These are phyloP conservation scores for Eimeria acervulina DNA, from an alignment of 169 alveolate species.

Conservation along the genomic window DNA sequence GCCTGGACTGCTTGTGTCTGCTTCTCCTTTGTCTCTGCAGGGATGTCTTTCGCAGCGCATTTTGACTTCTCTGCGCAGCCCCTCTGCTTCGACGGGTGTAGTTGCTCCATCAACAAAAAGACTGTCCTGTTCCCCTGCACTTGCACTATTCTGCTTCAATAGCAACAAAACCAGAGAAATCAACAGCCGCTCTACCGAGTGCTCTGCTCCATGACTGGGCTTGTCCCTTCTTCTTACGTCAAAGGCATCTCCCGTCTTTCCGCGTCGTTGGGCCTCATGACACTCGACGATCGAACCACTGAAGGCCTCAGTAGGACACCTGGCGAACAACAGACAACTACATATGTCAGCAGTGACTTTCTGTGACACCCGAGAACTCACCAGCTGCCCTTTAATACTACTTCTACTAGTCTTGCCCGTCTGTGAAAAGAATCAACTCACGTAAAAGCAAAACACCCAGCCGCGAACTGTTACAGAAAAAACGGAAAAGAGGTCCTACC, in stretches of 20 bases:
- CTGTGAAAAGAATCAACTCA: background rate
- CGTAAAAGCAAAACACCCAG: background rate
- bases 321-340: background rate
- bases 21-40: background rate
- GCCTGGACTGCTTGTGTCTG: background rate
- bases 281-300: too few relatives aligned
- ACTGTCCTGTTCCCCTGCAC: background rate
- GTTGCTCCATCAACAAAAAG: background rate
- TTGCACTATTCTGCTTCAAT: background rate
- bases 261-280: background rate
- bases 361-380: background rate
- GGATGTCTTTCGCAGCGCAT: background rate
- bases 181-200: background rate
- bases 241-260: background rate
- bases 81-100: background rate
- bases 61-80: constrained; percentile 3
- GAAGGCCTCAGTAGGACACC: background rate
- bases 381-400: background rate
- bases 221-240: background rate
- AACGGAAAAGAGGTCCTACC: background rate
- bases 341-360: background rate
- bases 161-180: constrained; percentile 38
- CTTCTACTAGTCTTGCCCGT: background rate
- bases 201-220: background rate
- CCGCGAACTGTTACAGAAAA: background rate